phyloP scores from a whole-genome alignment of 1,284 basidiomycete genomes.

The Veloporphyrellus conicus region DNA sequence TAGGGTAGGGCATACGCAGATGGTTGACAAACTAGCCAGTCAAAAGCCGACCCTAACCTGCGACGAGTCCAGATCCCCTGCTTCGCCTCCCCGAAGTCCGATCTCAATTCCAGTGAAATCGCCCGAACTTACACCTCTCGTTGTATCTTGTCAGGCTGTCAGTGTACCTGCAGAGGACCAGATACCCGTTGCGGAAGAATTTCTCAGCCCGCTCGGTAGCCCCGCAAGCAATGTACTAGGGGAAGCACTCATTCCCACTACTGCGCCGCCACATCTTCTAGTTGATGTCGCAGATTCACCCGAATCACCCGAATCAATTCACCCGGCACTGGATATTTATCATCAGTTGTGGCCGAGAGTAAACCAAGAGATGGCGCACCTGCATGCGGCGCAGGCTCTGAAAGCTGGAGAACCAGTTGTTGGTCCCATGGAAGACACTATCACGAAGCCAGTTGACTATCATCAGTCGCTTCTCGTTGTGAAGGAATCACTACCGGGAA shows the following conservation, averaged over 20 bases:
- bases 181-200: constrained; percentile 19
- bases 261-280: constrained; percentile 5
- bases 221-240: constrained; percentile 7
- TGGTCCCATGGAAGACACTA: not conserved
- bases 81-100: not conserved
- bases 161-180: constrained; percentile 3
- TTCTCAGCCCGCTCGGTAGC: constrained; percentile 27
- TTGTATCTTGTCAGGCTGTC: not conserved
- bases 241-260: not conserved
- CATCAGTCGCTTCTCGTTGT: not conserved
- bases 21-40: constrained; percentile 13
- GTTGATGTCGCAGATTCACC: constrained; percentile 7
- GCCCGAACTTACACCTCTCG: not conserved
- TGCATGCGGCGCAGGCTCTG: constrained; percentile 4
- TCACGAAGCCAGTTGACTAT: not conserved
- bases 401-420: not conserved
- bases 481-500: constrained; percentile 1
- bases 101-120: not conserved
- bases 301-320: constrained; percentile 1
- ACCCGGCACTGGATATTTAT: constrained; percentile 16
- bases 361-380: constrained; percentile 28
- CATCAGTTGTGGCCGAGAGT: constrained; percentile 28
- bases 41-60: not conserved
- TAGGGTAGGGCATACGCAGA: constrained; percentile 34
- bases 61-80: not conserved